phyloP scores from a whole-genome alignment of 164 flowering plant genomes.

The grape (Vitis vinifera) region ASM3070453v1 NC_081813.1:5794501-5795000 shows the following conservation, averaged over 20 bases:
- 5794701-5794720: not conserved
- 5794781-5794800: not conserved
- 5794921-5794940: not conserved
- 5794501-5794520: no score
- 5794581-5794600: slow-evolving; percentile 87
- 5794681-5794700: not conserved
- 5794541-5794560: slow-evolving; percentile 99
- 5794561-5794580: slow-evolving; percentile 87
- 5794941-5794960: no score
- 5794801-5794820: not conserved
- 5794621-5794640: not conserved
- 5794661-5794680: no score
- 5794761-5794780: not conserved
- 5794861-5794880: not conserved
- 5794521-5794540: slow-evolving; percentile 56
- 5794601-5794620: slow-evolving; percentile 54
- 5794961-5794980: no score
- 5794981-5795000: no score
- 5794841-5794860: not conserved
- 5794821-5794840: not conserved
- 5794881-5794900: not conserved
- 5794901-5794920: not conserved
- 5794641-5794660: not conserved
- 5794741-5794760: not conserved
- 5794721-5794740: not conserved